phyloP scores from a whole-genome alignment of 768 basidiomycete species.

The Tricholoma furcatifolium region DNA sequence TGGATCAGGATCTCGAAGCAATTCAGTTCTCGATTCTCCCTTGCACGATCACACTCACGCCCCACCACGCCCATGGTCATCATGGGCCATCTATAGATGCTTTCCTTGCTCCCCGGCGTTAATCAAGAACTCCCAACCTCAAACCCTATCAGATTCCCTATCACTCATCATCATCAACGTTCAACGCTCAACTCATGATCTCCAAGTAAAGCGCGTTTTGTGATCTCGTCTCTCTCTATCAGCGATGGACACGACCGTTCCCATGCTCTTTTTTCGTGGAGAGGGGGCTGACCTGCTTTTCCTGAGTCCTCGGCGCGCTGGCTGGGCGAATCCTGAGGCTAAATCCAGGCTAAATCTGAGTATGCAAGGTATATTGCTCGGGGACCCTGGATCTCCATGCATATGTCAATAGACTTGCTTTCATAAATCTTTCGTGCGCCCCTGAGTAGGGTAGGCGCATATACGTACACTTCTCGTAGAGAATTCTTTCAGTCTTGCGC shows the following conservation, averaged over 20 bases:
- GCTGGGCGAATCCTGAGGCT: background rate
- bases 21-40: too few relatives aligned
- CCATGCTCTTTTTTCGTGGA: background rate
- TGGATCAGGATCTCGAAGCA: too few relatives aligned
- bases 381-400: too few relatives aligned
- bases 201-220: background rate
- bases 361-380: background rate
- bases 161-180: background rate
- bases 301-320: constrained; percentile 6
- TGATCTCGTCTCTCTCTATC: background rate
- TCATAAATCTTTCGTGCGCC: too few relatives aligned
- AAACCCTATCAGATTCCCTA: background rate
- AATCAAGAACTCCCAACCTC: background rate
- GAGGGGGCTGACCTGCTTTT: background rate
- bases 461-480: too few relatives aligned
- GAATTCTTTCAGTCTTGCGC: too few relatives aligned
- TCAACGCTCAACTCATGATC: background rate
- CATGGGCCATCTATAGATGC: background rate
- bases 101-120: background rate
- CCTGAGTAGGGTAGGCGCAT: too few relatives aligned
- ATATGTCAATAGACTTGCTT: too few relatives aligned
- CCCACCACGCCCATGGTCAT: too few relatives aligned
- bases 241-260: background rate
- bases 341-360: background rate
- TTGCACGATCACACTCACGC: too few relatives aligned